A percentile compares a stretch with the other conserved stretches of the same genome.
Conservation (phyloP, 2,329 filamentous ascomycete genomes). For the Penicillium concentricum region DNA sequence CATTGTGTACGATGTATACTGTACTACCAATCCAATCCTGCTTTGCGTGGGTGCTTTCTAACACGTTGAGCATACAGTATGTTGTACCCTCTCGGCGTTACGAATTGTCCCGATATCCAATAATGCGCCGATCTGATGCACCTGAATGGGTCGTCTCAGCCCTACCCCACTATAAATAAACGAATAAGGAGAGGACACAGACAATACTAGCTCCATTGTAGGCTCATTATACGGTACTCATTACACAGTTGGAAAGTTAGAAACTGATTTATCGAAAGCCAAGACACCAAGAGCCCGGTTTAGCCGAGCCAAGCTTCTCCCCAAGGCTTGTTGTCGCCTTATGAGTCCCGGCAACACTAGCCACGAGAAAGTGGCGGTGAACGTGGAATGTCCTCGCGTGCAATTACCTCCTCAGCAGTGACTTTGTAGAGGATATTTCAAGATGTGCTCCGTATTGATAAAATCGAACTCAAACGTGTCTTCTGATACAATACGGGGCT, state of each 20-base stretch:
- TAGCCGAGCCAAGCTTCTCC: constrained; percentile 25
- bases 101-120: constrained; percentile 12
- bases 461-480: not conserved
- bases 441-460: not conserved
- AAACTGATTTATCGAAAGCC: not conserved
- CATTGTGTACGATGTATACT: not conserved
- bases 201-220: not conserved
- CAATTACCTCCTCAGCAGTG: not conserved
- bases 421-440: not conserved
- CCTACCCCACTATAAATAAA: constrained; percentile 15
- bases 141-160: constrained; percentile 16
- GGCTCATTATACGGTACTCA: not conserved
- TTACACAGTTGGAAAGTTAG: not conserved
- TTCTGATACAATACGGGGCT: not conserved
- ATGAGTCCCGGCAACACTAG: constrained; percentile 15
- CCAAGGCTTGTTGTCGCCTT: constrained; percentile 28
- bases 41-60: not conserved
- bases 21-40: not conserved
- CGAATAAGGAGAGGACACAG: constrained; percentile 9
- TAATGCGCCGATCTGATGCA: constrained; percentile 16
- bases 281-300: not conserved
- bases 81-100: not conserved
- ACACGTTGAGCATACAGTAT: not conserved
- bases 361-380: constrained; percentile 17
- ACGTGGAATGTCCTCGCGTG: not conserved